Base-by-base conservation (phyloP, 805 yeast species). In the Candida coleopterorum region DNA sequence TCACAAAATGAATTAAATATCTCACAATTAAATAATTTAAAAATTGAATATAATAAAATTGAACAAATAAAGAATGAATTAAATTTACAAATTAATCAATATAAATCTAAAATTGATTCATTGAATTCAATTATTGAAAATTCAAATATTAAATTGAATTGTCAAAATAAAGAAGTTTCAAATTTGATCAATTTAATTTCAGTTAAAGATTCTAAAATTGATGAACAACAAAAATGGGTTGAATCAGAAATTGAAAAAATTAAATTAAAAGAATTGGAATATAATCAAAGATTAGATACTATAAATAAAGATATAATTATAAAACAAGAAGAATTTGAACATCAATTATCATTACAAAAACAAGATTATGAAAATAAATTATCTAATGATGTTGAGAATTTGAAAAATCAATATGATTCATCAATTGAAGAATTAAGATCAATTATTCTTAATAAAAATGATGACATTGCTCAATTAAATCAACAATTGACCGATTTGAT, bases 381-480 rank as follows among this genome's bases (percentile, higher is more conserved):
- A 23, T 6, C 25, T 9, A 23, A 23, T 7, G 32, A 34, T 16
- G 12, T 4, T 21, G 14, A 6, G 8, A 22, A n/a, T 5, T 12
- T 26, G 4, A 24, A 17, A 7, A 22, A 9, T 9, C 4, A 27
- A 23, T 6, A 27, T 12, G 20, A 25, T 10, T 6, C 6, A 3
- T 25, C 28, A 16, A 18, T 35, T 9, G 10, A 6, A 30, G 38
- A 29, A 14, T 25, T 35, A n/a, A 18, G 22, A 18, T 15, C 26
- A 11, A 28, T 18, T 5, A 24, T 35, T 4, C 4, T 16, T 6
- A 17, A 14, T 11, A 25, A 25, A n/a, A 30, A 25, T 23, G 16
- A 35, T 21, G 33, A 35, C 5, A 35, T 25, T 9, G n/a, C 15
- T n/a, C 11, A 9, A 12, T 25, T 25, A 24, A 36, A 35, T 12